A percentile compares a stretch with the other conserved stretches of the same genome.
These are phyloP conservation scores for Phoma sp. DNA, from an alignment of 2,329 filamentous ascomycete genomes.

Conservation along the genomic window DNA sequence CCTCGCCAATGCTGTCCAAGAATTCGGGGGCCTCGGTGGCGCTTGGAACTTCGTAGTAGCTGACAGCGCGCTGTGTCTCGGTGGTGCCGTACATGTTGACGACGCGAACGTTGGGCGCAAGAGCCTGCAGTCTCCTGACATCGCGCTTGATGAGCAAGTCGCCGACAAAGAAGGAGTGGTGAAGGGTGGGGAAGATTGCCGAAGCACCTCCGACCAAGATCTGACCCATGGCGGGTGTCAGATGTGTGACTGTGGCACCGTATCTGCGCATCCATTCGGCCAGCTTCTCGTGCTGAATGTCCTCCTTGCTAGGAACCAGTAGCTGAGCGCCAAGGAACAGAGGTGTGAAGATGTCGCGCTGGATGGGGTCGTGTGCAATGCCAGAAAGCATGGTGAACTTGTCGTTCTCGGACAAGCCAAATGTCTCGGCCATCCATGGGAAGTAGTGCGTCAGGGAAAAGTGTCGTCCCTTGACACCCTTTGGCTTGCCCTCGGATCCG, in stretches of 20 bases:
- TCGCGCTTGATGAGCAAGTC: slow-evolving; percentile 88
- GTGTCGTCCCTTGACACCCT: slow-evolving; percentile 87
- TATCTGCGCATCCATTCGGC: slow-evolving; percentile 87
- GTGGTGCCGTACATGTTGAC: slow-evolving; percentile 91
- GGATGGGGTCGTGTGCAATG: slow-evolving; percentile 75
- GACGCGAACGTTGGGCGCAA: slow-evolving; percentile 78
- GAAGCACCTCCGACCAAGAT: slow-evolving; percentile 87
- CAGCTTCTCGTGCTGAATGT: slow-evolving; percentile 85
- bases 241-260: slow-evolving; percentile 79
- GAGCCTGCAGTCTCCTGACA: slow-evolving; percentile 75
- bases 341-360: slow-evolving; percentile 85
- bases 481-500: slow-evolving; percentile 80
- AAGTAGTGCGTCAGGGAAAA: slow-evolving; percentile 88
- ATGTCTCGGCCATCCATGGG: slow-evolving; percentile 89
- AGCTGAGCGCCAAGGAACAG: slow-evolving; percentile 84
- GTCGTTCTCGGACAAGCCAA: slow-evolving; percentile 74
- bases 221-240: slow-evolving; percentile 96
- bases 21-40: slow-evolving; percentile 68
- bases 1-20: slow-evolving; percentile 72
- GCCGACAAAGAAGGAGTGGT: slow-evolving; percentile 87
- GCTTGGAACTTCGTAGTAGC: slow-evolving; percentile 80
- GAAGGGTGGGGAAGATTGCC: slow-evolving; percentile 78
- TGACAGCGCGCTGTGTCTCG: slow-evolving; percentile 81
- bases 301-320: slow-evolving; percentile 78
- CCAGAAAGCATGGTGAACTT: slow-evolving; percentile 85